Conservation (phyloP, 2,329 filamentous ascomycete genomes). For the Fusarium sp. region DNA sequence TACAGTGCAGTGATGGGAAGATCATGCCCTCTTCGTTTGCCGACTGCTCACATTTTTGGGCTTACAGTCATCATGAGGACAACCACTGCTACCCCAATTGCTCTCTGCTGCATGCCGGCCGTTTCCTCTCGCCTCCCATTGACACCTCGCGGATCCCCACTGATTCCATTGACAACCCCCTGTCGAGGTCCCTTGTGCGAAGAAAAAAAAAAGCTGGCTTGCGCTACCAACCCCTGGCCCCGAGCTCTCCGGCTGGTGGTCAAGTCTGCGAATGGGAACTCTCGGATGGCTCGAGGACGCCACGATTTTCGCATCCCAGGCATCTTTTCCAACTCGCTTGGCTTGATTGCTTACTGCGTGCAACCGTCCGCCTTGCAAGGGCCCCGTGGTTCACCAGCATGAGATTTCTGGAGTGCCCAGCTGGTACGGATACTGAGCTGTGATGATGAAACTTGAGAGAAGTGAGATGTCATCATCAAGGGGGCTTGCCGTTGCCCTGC, state of each 20-base stretch:
- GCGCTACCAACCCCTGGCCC: constrained; percentile 27
- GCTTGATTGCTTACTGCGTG: constrained; percentile 1
- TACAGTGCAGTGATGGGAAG: background rate
- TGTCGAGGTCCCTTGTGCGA: constrained; percentile 13
- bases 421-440: constrained; percentile 19
- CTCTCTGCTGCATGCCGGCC: background rate
- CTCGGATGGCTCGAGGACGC: constrained; percentile 32
- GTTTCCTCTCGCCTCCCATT: constrained; percentile 4
- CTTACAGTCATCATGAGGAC: constrained; percentile 14
- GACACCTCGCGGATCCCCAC: constrained; percentile 5
- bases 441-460: constrained; percentile 22
- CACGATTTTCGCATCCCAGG: constrained; percentile 26
- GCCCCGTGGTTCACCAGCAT: constrained; percentile 24
- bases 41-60: background rate
- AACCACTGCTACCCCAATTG: constrained; percentile 2
- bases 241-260: constrained; percentile 42
- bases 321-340: constrained; percentile 14
- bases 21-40: constrained; percentile 10
- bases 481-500: constrained; percentile 24
- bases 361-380: constrained; percentile 8
- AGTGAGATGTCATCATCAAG: constrained; percentile 38
- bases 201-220: constrained; percentile 11
- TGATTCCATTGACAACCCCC: constrained; percentile 10
- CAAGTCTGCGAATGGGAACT: constrained; percentile 43
- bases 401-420: constrained; percentile 11